Evolutionary conservation across 768 basidiomycete genomes (phyloP).

Genomic region (Tricholoma flavovirens): DNA sequence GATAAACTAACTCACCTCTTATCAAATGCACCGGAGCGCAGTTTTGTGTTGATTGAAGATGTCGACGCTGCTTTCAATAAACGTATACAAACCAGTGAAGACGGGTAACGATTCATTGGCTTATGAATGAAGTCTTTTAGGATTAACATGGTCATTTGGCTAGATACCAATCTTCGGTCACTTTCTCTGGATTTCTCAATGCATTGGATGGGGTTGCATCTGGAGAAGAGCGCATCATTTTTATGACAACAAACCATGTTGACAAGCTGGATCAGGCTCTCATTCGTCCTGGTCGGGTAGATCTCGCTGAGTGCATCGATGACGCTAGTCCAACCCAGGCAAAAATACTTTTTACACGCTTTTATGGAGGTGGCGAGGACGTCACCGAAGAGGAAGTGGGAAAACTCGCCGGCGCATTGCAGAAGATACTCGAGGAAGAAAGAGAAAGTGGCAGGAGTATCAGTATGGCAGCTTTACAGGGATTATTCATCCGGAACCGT

Average conservation of each 20-base stretch:
- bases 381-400: constrained; percentile 31
- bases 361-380: constrained; percentile 59
- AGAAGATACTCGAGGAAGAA: constrained; percentile 48
- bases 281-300: constrained; percentile 93
- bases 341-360: constrained; percentile 67
- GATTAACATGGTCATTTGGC: constrained; percentile 3
- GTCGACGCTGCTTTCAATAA: constrained; percentile 96
- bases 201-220: constrained; percentile 97
- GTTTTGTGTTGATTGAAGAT: constrained; percentile 95
- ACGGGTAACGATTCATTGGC: constrained; percentile 60
- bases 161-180: constrained; percentile 92
- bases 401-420: constrained; percentile 46
- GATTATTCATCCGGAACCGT: constrained; percentile 80
- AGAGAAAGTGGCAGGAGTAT: constrained; percentile 50
- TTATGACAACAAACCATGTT: constrained; percentile 98
- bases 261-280: constrained; percentile 88
- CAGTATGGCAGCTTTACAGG: constrained; percentile 97
- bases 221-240: constrained; percentile 95
- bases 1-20: constrained; percentile 93
- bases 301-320: constrained; percentile 76
- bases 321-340: constrained; percentile 85
- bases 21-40: constrained; percentile 88
- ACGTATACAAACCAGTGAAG: constrained; percentile 83
- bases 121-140: not conserved
- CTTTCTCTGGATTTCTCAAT: constrained; percentile 96